phyloP scores from a whole-genome alignment of 2,329 filamentous ascomycete genomes.

The Capronia americana region DNA sequence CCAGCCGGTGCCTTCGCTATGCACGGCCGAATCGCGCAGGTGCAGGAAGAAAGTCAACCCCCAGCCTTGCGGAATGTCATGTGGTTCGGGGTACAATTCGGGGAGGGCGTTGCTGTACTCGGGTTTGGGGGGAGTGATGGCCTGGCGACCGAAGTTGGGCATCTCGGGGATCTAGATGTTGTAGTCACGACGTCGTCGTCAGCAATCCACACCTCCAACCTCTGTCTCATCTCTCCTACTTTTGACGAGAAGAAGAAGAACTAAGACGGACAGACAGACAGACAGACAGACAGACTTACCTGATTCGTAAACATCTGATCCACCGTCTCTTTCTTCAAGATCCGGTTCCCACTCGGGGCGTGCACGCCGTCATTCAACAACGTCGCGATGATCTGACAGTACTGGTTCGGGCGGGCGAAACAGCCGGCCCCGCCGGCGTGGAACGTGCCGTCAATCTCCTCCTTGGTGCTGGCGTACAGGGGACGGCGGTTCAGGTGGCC shows the following conservation, averaged over 20 bases:
- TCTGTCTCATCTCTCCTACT: not conserved
- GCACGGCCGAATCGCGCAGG: constrained; percentile 53
- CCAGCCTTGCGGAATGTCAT: constrained; percentile 66
- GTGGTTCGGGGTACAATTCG: constrained; percentile 61
- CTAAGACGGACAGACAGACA: not conserved
- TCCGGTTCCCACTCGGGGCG: constrained; percentile 60
- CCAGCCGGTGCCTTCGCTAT: constrained; percentile 57
- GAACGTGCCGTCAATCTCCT: constrained; percentile 60
- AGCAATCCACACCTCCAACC: not conserved
- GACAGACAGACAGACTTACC: constrained; percentile 37
- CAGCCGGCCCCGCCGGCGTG: constrained; percentile 68
- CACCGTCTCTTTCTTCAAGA: constrained; percentile 65
- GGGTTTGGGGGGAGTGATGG: constrained; percentile 56
- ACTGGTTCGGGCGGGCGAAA: constrained; percentile 67
- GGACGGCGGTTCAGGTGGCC: constrained; percentile 60
- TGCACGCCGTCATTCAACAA: constrained; percentile 70
- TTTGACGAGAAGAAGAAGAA: not conserved
- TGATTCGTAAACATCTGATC: constrained; percentile 71
- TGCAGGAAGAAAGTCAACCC: constrained; percentile 66
- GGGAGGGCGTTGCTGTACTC: constrained; percentile 57
- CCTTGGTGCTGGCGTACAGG: constrained; percentile 51
- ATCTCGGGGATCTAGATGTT: constrained; percentile 64
- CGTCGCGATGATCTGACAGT: constrained; percentile 63
- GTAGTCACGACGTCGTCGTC: constrained; percentile 57
- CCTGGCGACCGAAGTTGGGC: constrained; percentile 60